phyloP scores from a whole-genome alignment of 1,139 yeast genomes.

The Petasospora rhodanensis region DNA sequence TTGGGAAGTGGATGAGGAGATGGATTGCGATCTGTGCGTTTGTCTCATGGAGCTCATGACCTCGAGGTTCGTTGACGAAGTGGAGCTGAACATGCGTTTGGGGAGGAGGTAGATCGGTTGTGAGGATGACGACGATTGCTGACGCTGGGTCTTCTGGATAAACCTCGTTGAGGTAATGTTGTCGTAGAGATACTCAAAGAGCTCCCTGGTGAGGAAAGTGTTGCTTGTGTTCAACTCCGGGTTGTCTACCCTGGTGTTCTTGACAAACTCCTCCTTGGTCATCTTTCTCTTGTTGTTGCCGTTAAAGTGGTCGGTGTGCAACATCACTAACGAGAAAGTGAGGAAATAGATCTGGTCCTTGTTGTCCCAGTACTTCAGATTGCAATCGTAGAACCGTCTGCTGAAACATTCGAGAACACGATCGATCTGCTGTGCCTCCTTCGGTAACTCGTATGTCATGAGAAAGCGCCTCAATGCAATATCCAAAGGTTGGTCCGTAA shows the following conservation, averaged over 20 bases:
- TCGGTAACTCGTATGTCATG: slow-evolving; percentile 53
- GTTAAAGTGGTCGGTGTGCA: slow-evolving; percentile 69
- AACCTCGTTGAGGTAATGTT: slow-evolving; percentile 58
- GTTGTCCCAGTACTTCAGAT: slow-evolving; percentile 28
- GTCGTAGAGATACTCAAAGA: slow-evolving; percentile 53
- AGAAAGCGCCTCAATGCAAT: slow-evolving; percentile 55
- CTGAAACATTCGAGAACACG: slow-evolving; percentile 55
- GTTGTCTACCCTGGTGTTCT: slow-evolving; percentile 36
- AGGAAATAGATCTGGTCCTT: slow-evolving; percentile 52
- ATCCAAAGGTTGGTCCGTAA: slow-evolving; percentile 52
- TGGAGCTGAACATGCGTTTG: slow-evolving; percentile 23
- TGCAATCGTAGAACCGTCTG: slow-evolving; percentile 34
- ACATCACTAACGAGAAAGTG: slow-evolving; percentile 56
- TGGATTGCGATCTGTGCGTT: slow-evolving; percentile 16
- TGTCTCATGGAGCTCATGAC: slow-evolving; percentile 1
- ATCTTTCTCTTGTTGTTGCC: slow-evolving; percentile 58
- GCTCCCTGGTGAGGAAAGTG: slow-evolving; percentile 31
- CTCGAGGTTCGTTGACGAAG: slow-evolving; percentile 23
- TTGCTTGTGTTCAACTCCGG: slow-evolving; percentile 21
- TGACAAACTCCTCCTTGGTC: slow-evolving; percentile 56
- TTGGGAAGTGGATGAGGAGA: slow-evolving; percentile 24
- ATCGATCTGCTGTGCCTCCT: slow-evolving; percentile 70
- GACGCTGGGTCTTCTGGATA: slow-evolving; percentile 13
- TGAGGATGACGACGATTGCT: slow-evolving; percentile 1
- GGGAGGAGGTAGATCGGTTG: slow-evolving; percentile 21